Percentiles rank a stretch among this genome's conserved stretches.
Evolutionary conservation across 2,329 filamentous ascomycete genomes (phyloP).

Genomic region (Xylariales sp.): DNA sequence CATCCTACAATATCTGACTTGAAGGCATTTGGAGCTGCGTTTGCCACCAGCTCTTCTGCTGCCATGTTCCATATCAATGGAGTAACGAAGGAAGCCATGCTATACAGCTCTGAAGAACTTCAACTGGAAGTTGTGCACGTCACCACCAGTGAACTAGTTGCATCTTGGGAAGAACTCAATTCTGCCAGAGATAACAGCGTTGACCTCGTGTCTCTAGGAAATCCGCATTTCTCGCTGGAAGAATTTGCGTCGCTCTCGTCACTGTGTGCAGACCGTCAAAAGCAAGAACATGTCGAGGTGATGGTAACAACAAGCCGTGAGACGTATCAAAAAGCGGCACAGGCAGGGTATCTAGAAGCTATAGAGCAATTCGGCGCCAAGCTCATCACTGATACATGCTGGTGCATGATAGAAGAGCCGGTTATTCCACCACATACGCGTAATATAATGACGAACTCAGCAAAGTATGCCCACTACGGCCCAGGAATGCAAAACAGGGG

Average conservation of each 20-base stretch:
- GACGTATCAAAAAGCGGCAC: not conserved
- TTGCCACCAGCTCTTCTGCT: not conserved
- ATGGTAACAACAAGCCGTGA: not conserved
- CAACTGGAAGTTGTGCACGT: not conserved
- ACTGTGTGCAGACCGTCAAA: not conserved
- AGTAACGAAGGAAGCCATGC: not conserved
- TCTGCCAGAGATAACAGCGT: not conserved
- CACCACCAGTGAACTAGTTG: not conserved
- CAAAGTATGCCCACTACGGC: not conserved
- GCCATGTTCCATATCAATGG: not conserved
- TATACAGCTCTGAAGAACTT: not conserved
- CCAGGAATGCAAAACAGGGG: not conserved
- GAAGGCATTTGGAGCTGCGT: not conserved
- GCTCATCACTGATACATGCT: slow-evolving; percentile 1
- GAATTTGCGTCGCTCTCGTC: not conserved
- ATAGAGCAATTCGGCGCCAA: not conserved
- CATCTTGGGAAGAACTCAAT: not conserved
- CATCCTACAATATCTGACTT: not conserved
- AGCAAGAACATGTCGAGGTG: not conserved
- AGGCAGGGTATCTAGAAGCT: not conserved
- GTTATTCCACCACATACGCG: not conserved
- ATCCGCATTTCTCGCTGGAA: not conserved
- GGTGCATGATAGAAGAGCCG: not conserved
- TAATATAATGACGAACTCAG: not conserved
- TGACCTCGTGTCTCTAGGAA: not conserved